Percentiles rank a stretch among this genome's conserved stretches.
Conservation (phyloP, 805 yeast genomes). For the Starmerella vaccinii region DNA sequence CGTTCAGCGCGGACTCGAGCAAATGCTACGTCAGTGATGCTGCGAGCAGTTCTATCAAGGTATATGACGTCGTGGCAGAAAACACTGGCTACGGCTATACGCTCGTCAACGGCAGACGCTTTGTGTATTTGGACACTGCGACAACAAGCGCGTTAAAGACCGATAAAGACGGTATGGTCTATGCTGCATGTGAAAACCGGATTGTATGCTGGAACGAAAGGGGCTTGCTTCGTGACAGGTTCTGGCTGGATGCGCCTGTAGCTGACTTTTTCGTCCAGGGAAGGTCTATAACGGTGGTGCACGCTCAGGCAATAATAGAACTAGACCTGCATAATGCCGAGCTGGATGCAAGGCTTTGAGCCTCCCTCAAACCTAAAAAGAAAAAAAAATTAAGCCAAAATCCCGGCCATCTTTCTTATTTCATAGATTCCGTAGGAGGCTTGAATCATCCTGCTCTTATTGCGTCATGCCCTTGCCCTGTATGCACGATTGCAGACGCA, state of each 20-base stretch:
- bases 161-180: not conserved
- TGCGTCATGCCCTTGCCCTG: not conserved
- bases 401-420: not conserved
- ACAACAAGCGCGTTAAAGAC: not conserved
- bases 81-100: not conserved
- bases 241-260: not conserved
- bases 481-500: not conserved
- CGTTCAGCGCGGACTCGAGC: not conserved
- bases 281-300: not conserved
- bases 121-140: not conserved
- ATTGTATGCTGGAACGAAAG: not conserved
- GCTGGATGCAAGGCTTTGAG: not conserved
- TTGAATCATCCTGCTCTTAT: not conserved
- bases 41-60: not conserved
- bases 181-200: not conserved
- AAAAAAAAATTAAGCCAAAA: too few relatives aligned
- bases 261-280: not conserved
- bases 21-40: constrained; percentile 3
- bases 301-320: not conserved
- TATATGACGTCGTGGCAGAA: not conserved
- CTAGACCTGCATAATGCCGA: not conserved
- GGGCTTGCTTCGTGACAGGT: not conserved
- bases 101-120: not conserved
- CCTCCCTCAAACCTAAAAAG: too few relatives aligned
- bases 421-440: not conserved